A percentile compares a stretch with the other conserved stretches of the same genome.
phyloP scores from a whole-genome alignment of 768 basidiomycete genomes.

The Leccinum fibrillosum region DNA sequence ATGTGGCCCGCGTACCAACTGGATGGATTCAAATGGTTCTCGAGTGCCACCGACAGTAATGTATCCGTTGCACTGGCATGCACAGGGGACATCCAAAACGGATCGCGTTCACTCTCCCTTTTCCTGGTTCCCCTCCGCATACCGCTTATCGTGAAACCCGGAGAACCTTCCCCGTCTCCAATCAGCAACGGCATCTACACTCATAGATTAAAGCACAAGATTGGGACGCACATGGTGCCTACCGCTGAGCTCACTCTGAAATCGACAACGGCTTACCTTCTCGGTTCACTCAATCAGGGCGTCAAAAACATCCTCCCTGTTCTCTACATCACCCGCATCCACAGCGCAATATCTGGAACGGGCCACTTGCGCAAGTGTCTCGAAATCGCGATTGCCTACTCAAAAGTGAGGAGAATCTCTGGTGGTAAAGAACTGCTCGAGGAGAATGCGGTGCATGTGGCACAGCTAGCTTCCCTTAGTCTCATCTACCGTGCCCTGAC shows the following conservation, averaged over 20 bases:
- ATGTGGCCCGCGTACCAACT: constrained; percentile 55
- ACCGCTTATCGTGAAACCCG: constrained; percentile 45
- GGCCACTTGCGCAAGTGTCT: constrained; percentile 61
- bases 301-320: constrained; percentile 67
- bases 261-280: constrained; percentile 56
- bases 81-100: constrained; percentile 52
- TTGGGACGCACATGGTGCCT: constrained; percentile 70
- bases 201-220: constrained; percentile 76
- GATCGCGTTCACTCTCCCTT: constrained; percentile 67
- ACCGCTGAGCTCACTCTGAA: constrained; percentile 72
- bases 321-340: constrained; percentile 73
- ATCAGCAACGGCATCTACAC: constrained; percentile 63
- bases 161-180: constrained; percentile 40
- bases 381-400: constrained; percentile 62
- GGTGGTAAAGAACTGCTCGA: constrained; percentile 47
- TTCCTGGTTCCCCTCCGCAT: constrained; percentile 65
- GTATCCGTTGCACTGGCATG: constrained; percentile 71
- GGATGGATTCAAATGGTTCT: constrained; percentile 82
- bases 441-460: constrained; percentile 61
- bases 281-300: constrained; percentile 58
- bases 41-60: constrained; percentile 76
- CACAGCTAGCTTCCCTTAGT: constrained; percentile 57
- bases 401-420: constrained; percentile 54
- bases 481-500: constrained; percentile 63
- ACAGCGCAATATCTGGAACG: constrained; percentile 55